Conservation (phyloP, 148 eudicot genomes). For the Gaultheria prostrata region DNA sequence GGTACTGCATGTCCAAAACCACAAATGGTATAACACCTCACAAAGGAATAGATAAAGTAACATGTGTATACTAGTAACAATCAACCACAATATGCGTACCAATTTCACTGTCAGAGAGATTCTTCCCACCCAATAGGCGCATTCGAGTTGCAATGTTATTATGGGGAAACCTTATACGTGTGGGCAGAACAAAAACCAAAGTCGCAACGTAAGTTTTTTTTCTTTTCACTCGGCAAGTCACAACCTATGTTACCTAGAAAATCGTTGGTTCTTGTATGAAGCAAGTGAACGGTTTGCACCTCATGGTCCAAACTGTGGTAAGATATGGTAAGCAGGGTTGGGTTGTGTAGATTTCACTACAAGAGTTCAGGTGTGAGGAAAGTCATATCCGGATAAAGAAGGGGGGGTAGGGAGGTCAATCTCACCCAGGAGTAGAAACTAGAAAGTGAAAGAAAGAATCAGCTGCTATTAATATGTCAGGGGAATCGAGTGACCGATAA, state of each 20-base stretch:
- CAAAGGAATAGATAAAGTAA: neutral
- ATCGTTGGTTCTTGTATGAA: neutral
- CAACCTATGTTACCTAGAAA: neutral
- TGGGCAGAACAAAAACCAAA: neutral
- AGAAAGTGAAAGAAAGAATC: no score
- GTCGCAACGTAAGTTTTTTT: no score
- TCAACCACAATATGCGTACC: neutral
- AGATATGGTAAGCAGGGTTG: neutral
- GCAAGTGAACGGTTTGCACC: neutral
- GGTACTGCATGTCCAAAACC: neutral
- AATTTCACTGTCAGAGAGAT: neutral
- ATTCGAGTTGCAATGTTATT: neutral
- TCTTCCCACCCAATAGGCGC: neutral
- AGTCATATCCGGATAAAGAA: no score
- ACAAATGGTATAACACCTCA: neutral
- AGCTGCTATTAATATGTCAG: no score
- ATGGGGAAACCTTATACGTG: neutral
- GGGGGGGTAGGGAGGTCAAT: no score
- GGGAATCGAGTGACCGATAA: no score
- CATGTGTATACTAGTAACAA: neutral
- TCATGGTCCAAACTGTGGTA: neutral
- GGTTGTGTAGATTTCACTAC: neutral
- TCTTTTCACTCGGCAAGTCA: no score
- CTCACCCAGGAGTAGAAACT: no score
- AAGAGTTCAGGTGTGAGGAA: neutral